These are phyloP conservation scores for Mariannaea sp. DNA, from an alignment of 2,329 filamentous ascomycete genomes.

Conservation along the genomic window DNA sequence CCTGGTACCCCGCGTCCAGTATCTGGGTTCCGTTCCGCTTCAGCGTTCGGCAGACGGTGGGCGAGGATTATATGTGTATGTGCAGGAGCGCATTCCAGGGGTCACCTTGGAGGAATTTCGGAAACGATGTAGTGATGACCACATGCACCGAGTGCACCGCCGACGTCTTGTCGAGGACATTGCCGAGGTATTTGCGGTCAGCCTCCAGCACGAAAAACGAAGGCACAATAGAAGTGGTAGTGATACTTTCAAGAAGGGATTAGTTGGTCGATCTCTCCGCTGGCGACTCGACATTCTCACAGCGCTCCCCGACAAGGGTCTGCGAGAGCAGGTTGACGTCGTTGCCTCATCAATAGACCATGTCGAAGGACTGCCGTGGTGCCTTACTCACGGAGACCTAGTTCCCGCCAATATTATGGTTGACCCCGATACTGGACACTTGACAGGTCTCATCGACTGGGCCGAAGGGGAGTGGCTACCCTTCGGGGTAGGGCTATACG, in stretches of 20 bases:
- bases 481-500: constrained; percentile 64
- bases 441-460: constrained; percentile 67
- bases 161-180: constrained; percentile 47
- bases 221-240: not conserved
- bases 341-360: constrained; percentile 38
- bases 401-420: constrained; percentile 63
- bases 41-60: not conserved
- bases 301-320: constrained; percentile 42
- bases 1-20: constrained; percentile 49
- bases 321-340: constrained; percentile 35
- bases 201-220: constrained; percentile 39
- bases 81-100: constrained; percentile 49
- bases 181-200: constrained; percentile 46
- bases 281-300: constrained; percentile 47
- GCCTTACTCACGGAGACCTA: constrained; percentile 65
- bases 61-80: constrained; percentile 45
- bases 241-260: constrained; percentile 31
- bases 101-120: constrained; percentile 45
- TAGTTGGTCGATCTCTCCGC: constrained; percentile 48
- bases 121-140: constrained; percentile 7
- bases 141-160: constrained; percentile 17
- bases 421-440: constrained; percentile 45
- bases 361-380: constrained; percentile 55
- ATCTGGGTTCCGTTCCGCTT: constrained; percentile 42
- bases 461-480: constrained; percentile 65